Evolutionary conservation across 2,329 filamentous ascomycete species (phyloP).

Genomic region (Apiospora hydei): DNA sequence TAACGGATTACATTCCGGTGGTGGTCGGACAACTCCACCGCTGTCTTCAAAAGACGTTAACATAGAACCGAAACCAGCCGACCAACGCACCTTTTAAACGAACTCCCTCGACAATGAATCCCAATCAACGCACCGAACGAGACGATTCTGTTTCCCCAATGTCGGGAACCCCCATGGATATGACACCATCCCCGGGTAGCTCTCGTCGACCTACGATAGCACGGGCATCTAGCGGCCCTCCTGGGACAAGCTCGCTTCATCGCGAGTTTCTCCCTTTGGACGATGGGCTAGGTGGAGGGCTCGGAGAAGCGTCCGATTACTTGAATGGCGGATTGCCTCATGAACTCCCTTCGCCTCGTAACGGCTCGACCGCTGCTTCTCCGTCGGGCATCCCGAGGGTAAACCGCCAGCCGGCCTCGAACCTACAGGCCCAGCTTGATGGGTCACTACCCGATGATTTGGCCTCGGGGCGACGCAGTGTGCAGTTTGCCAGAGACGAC

Average conservation of each 20-base stretch:
- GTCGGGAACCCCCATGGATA: conserved; percentile 40
- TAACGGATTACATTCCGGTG: neutral
- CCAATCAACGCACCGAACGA: neutral
- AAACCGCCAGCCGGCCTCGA: conserved; percentile 33
- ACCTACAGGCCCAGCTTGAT: conserved; percentile 16
- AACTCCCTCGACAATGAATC: neutral
- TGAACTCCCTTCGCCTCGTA: conserved; percentile 38
- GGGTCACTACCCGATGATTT: conserved; percentile 34
- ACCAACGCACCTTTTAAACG: neutral
- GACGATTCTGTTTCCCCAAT: conserved; percentile 47
- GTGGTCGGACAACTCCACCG: neutral
- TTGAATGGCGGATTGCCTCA: conserved; percentile 46
- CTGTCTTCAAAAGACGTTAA: neutral
- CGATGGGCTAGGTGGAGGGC: conserved; percentile 33
- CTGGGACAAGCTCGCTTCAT: conserved; percentile 20
- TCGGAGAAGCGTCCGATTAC: conserved; percentile 45
- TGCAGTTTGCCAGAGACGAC: conserved; percentile 75
- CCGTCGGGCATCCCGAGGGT: conserved; percentile 27
- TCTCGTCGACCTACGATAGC: conserved; percentile 35
- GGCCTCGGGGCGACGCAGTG: conserved; percentile 66
- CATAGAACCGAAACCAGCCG: neutral
- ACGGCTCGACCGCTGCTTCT: conserved; percentile 31
- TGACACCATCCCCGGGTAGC: conserved; percentile 34
- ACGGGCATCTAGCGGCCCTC: conserved; percentile 35
- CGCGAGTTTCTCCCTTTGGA: conserved; percentile 21